Evolutionary conservation across 371 early-diverging fungal species (phyloP).

Genomic region (Apophysomyces elegans): DNA sequence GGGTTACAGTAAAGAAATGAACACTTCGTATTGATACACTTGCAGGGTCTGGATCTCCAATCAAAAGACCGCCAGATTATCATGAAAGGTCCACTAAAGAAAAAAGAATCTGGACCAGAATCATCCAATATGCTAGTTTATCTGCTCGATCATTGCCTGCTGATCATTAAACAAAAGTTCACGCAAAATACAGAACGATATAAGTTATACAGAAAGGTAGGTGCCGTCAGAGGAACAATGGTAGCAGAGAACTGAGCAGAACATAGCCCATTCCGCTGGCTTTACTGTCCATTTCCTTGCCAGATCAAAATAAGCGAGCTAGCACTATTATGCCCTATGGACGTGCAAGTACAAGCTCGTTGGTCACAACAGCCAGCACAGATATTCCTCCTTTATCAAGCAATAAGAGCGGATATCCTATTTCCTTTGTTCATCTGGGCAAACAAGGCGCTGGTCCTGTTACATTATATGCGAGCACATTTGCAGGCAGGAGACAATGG

Average conservation of each 20-base stretch:
- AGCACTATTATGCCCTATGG: conserved; percentile 44
- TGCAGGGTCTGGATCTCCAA: conserved; percentile 55
- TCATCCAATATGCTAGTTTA: conserved; percentile 73
- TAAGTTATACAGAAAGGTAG: conserved; percentile 46
- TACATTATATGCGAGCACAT: conserved; percentile 75
- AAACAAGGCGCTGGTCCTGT: conserved; percentile 65
- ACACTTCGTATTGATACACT: conserved; percentile 35
- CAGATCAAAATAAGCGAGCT: conserved; percentile 53
- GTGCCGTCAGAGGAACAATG: neutral
- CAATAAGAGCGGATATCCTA: conserved; percentile 57
- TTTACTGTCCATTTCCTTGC: conserved; percentile 65
- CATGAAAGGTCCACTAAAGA: conserved; percentile 80
- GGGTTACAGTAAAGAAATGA: neutral
- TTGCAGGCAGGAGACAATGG: conserved; percentile 83
- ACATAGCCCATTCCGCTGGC: conserved; percentile 82
- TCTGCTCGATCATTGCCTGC: conserved; percentile 84
- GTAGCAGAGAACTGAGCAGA: conserved; percentile 34
- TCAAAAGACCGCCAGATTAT: conserved; percentile 71
- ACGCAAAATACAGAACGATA: conserved; percentile 37
- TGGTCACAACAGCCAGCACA: conserved; percentile 14
- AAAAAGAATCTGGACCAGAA: conserved; percentile 69
- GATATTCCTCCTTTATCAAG: conserved; percentile 17
- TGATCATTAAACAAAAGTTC: conserved; percentile 71
- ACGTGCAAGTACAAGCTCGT: conserved; percentile 29
- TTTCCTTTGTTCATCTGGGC: conserved; percentile 81